A percentile compares a stretch with the other conserved stretches of the same genome.
Evolutionary conservation across 1,284 basidiomycete species (phyloP).

Genomic region (Taiwanofungus camphoratus): DNA sequence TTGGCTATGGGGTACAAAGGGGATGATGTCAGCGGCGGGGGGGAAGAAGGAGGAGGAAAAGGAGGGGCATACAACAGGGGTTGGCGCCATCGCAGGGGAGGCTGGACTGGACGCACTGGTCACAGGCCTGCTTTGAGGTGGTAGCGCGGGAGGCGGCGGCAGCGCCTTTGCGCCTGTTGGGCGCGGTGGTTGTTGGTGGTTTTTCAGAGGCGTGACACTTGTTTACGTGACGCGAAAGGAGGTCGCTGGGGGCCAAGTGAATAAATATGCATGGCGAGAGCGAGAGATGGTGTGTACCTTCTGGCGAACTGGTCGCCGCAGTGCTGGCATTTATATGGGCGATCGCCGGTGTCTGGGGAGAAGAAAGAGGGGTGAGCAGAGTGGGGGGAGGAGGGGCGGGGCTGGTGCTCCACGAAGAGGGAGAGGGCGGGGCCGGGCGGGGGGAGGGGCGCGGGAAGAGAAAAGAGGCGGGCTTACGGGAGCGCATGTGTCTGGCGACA

Average conservation of each 20-base stretch:
- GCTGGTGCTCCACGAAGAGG: slow-evolving; percentile 1
- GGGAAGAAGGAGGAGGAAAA: slow-evolving; percentile 4
- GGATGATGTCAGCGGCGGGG: background rate
- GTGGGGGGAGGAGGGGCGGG: slow-evolving; percentile 13
- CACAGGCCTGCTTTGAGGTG: slow-evolving; percentile 77
- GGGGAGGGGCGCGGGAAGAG: slow-evolving; percentile 7
- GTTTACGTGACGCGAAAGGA: slow-evolving; percentile 84
- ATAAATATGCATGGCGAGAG: slow-evolving; percentile 5
- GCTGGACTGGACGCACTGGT: slow-evolving; percentile 79
- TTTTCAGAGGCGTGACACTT: slow-evolving; percentile 82
- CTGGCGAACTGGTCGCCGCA: slow-evolving; percentile 88
- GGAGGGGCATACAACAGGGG: slow-evolving; percentile 60
- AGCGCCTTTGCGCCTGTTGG: slow-evolving; percentile 48
- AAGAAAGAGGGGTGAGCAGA: slow-evolving; percentile 14
- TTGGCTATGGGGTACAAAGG: slow-evolving; percentile 66
- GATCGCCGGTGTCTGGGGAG: slow-evolving; percentile 77
- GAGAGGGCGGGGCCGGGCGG: slow-evolving; percentile 11
- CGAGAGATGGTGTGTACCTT: slow-evolving; percentile 45
- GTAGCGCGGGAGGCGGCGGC: slow-evolving; percentile 62
- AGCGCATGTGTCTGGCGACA: slow-evolving; percentile 86
- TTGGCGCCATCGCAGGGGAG: slow-evolving; percentile 78
- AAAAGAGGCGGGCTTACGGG: slow-evolving; percentile 51
- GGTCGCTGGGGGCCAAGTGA: slow-evolving; percentile 47
- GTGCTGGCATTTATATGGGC: slow-evolving; percentile 85
- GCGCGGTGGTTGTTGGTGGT: slow-evolving; percentile 39